Evolutionary conservation across 1,139 yeast species (phyloP), one percentile per base, ranked within the genome.

Genomic region (Scheffersomyces segobiensis): DNA sequence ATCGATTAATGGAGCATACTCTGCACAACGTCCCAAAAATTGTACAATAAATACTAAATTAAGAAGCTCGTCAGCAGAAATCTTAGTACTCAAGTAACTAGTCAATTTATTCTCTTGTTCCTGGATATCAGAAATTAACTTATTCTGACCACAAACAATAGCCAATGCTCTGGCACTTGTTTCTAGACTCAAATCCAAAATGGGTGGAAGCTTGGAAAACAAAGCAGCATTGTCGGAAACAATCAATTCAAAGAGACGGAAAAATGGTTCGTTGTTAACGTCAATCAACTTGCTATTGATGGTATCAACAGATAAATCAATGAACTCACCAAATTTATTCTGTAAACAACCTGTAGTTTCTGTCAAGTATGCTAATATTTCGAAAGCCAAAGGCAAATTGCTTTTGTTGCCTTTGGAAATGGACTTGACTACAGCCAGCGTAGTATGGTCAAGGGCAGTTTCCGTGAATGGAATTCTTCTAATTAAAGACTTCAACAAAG

Each of bases 21-120:
- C 73, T 5, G 83, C 82, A 19, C 83, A 74, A 59, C 78, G 77
- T 3, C 87, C 88, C 55, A 86, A 68, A 53, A 80, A 83, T 57
- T 67, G 80, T 59, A 74, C 73, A 56, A 67, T 70, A 59, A 75
- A 77, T 14, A 73, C 63, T 24, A 75, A 60, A 18, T 63, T 59
- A 20, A 65, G n/a, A 21, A 48, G 63, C 18, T 58, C 57, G 17
- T 62, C 58, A n/a, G 56, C 57, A 21, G 49, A 53, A 14, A 70
- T 68, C 3, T 71, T 59, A 10, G 67, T 64, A 52, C 73, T 69
- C 10, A 67, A 58, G 12, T 68, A 71, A 2, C 57, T 55, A 3
- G 65, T 56, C 19, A 83, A 69, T 50, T 76, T 76, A 2, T 62
- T 53, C 54, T 80, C 77, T 42, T 75, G 67, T 2, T 62, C 63